A percentile compares a stretch with the other conserved stretches of the same genome.
Evolutionary conservation across 306 rosid genomes (phyloP).

Genomic region (Prunus armeniaca): DNA sequence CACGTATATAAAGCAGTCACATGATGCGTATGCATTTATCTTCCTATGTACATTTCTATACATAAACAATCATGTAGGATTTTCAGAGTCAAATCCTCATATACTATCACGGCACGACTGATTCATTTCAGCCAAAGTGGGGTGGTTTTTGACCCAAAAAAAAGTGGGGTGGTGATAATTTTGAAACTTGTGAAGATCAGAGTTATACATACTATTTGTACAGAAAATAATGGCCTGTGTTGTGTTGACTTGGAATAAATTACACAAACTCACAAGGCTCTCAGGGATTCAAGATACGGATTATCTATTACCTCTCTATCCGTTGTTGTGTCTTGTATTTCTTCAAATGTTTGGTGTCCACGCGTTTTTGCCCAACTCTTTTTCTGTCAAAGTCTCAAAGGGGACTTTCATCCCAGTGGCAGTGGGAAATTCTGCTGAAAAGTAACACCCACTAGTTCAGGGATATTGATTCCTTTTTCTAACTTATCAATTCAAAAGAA

Average conservation of each 20-base stretch:
- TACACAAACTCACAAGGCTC: neutral
- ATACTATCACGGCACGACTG: no score
- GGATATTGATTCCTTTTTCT: neutral
- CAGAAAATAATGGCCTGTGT: no score
- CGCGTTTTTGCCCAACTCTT: neutral
- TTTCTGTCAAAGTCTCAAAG: neutral
- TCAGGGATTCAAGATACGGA: neutral
- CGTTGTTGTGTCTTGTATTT: neutral
- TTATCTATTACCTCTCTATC: neutral
- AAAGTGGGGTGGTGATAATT: neutral
- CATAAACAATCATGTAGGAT: no score
- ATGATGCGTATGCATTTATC: neutral
- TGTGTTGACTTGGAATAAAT: neutral
- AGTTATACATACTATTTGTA: neutral
- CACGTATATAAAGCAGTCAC: neutral
- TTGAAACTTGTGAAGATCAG: neutral
- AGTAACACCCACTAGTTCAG: neutral
- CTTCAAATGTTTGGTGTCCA: neutral
- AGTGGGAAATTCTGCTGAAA: neutral
- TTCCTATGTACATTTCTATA: neutral
- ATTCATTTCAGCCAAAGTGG: no score
- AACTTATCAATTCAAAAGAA: no score
- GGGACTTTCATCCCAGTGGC: neutral
- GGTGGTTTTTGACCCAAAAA: no score
- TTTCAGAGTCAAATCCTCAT: no score